Conservation (phyloP, 1,284 basidiomycete genomes). For the Dichomitus squalens region DNA sequence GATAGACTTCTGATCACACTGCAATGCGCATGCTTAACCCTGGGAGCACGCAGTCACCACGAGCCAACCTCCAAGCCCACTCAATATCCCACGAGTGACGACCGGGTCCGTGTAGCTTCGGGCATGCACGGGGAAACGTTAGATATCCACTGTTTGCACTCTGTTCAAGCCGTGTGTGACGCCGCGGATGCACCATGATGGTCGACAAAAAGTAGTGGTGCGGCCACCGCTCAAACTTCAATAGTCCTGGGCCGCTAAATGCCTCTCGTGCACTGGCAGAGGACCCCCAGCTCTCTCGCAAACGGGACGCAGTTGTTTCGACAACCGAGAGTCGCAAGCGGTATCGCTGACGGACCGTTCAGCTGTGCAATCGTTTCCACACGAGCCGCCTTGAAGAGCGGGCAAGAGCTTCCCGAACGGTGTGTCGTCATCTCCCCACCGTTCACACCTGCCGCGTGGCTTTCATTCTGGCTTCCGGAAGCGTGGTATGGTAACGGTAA, state of each 20-base stretch:
- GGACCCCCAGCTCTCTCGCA: too few species aligned
- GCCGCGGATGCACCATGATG: too few species aligned
- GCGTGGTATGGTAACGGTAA: background rate
- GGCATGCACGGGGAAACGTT: background rate
- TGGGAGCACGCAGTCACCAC: background rate
- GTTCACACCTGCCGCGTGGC: background rate
- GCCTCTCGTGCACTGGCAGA: too few species aligned
- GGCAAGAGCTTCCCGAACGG: background rate
- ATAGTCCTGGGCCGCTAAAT: too few species aligned
- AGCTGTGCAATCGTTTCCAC: background rate
- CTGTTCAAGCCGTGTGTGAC: too few species aligned
- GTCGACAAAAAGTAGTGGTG: too few species aligned
- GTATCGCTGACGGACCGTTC: background rate
- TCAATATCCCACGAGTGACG: conserved; percentile 6
- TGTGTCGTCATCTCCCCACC: background rate
- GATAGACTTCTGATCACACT: conserved; percentile 11
- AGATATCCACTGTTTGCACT: too few species aligned
- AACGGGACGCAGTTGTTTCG: too few species aligned
- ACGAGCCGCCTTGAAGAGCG: background rate
- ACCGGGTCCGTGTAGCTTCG: conserved; percentile 2
- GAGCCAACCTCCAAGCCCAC: background rate
- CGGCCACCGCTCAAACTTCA: too few species aligned
- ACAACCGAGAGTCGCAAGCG: too few species aligned
- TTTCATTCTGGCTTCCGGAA: background rate
- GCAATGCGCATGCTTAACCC: conserved; percentile 1